Base-by-base conservation (phyloP, 2,329 filamentous ascomycete genomes). In the Botryosphaeria agaves region DNA sequence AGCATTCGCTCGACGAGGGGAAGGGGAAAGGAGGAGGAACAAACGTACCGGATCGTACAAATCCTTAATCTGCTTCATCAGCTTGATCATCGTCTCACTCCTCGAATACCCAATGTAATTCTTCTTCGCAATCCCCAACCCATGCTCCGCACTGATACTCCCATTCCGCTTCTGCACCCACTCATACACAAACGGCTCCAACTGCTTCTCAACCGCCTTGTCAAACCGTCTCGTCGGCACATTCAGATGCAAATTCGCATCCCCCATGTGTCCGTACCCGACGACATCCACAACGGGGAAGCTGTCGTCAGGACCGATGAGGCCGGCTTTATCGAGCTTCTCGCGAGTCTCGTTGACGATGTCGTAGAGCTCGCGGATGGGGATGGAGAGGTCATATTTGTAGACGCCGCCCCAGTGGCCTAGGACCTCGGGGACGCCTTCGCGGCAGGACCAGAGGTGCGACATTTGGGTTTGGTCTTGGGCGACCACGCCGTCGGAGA, bases 351-450 rank as follows among this genome's bases (percentile, higher is more conserved):
- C 89, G 40, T 89, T 80, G 18, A 98, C 89, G 18, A 98, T 64
- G 42, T 70, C 63, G 58, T 98, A 98, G 45, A 98, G 72, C 41
- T 93, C 76, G 8, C 69, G 57, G 17, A 98, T 66, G 2, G 89
- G 89, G 40, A 98, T 93, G 5, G 89, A 95, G 18, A 98, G 66
- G 48, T 98, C 89, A 53, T 98, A 98, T 60, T 98, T 98, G 69
- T 98, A 98, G 6, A 89, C 85, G 26, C 85, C 89, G 34, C 89
- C 91, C 57, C 79, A 83, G 52, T 94, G 84, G 37, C 81, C 81
- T 16, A 91, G 63, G 27, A 76, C 75, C 59, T 98, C 89, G 0
- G 85, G 76, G 42, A 98, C 82, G 41, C 84, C 83, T 61, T 98
- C 89, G 38, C 89, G 74, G 73, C 85, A 95, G 35, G 71, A 66